A percentile compares a stretch with the other conserved stretches of the same genome.
Evolutionary conservation across 768 basidiomycete species (phyloP).

Genomic region (Psilocybe tampanensis): DNA sequence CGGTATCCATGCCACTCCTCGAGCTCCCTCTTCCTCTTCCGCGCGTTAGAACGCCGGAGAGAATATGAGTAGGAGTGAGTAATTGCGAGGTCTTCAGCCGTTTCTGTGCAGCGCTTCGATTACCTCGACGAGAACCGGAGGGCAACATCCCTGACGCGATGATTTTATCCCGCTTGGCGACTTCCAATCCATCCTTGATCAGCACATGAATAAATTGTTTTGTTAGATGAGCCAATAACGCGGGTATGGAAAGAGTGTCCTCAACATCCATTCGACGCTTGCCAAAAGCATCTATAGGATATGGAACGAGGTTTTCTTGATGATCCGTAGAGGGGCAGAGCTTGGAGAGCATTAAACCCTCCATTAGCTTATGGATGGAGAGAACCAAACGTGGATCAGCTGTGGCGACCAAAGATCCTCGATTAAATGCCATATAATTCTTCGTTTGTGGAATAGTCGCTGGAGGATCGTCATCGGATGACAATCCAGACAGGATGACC

Average conservation of each 20-base stretch:
- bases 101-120: constrained; percentile 19
- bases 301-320: constrained; percentile 11
- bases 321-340: constrained; percentile 11
- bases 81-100: constrained; percentile 16
- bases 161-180: constrained; percentile 34
- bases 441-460: background rate
- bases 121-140: constrained; percentile 13
- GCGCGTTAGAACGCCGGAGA: constrained; percentile 39
- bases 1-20: constrained; percentile 17
- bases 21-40: constrained; percentile 21
- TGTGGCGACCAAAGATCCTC: constrained; percentile 24
- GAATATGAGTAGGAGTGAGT: constrained; percentile 46
- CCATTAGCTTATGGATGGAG: constrained; percentile 26
- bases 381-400: constrained; percentile 36
- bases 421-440: background rate
- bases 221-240: constrained; percentile 38
- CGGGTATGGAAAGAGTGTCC: constrained; percentile 38
- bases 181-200: constrained; percentile 38
- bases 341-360: constrained; percentile 14
- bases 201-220: constrained; percentile 37
- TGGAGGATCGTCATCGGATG: background rate
- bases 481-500: constrained; percentile 23
- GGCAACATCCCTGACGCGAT: constrained; percentile 14
- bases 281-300: constrained; percentile 33
- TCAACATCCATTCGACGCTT: constrained; percentile 30